Evolutionary conservation across 768 basidiomycete genomes (phyloP), one percentile per base, ranked within the genome.

Genomic region (Cystofilobasidium capitatum): DNA sequence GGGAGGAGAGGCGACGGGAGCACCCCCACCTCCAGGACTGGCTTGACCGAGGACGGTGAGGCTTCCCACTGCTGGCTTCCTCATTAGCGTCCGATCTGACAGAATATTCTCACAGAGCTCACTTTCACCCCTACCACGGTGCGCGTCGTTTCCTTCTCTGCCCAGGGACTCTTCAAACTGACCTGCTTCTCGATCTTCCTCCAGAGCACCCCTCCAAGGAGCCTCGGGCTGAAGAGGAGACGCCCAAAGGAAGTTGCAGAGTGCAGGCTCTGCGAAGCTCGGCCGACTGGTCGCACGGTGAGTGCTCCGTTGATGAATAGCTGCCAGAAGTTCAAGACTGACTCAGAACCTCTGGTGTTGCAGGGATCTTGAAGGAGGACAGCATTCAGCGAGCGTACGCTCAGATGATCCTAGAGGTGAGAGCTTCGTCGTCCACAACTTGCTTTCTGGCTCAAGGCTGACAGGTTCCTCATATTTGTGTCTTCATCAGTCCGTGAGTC

Each of bases 201-300:
- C n/a, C n/a, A n/a, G 58, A 58, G 58, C 76, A 75, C 13, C 77
- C 77, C 0, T 74, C 73, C 17, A 69, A 72, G 0, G 62, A 69
- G 1, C 73, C 76, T 7, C 65, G 76, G 31, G 76, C 77, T 0
- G 66, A 66, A 1, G 77, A 78, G 60, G 55, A 71, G 20, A 73
- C 76, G 4, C 76, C 75, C 5, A 51, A 69, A n/a, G 77, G 82
- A 1, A 81, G 80, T 10, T 87, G 86, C 73, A 80, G 80, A 39
- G 86, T 91, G 22, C 91, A 97, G 79, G 90, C 83, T 20, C 82
- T 90, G 49, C 83, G 94, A 63, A 89, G 88, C 69, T 88, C 92
- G 26, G 85, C 82, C 1, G 94, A 97, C 77, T 99, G 94, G 94
- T 88, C 86, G 73, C 89, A 91, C 72, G 94, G 93, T 2, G 88